Conservation (phyloP, 495 filamentous ascomycete species). For the Lophium mytilinum region DNA sequence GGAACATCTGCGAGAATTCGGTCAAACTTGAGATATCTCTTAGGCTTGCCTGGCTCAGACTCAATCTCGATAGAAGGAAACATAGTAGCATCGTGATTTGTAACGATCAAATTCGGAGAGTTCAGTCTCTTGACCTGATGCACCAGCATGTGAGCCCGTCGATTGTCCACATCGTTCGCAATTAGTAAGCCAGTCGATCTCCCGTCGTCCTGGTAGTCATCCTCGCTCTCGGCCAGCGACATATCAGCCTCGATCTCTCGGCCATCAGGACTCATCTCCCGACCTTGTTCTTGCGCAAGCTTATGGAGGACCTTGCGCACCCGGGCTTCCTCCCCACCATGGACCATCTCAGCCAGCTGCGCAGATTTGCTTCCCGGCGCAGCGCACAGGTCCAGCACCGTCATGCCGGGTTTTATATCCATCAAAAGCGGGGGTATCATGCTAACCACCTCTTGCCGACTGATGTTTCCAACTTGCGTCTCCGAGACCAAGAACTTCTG, state of each 20-base stretch:
- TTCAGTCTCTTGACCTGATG: constrained; percentile 95
- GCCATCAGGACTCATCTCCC: constrained; percentile 42
- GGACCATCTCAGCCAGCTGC: constrained; percentile 89
- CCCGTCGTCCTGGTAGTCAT: constrained; percentile 66
- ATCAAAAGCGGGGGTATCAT: constrained; percentile 97
- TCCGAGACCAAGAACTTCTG: constrained; percentile 98
- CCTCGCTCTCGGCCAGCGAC: constrained; percentile 41
- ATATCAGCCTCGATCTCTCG: constrained; percentile 33
- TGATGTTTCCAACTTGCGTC: constrained; percentile 94
- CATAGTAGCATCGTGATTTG: constrained; percentile 94
- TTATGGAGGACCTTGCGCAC: constrained; percentile 46
- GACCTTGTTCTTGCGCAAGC: constrained; percentile 42
- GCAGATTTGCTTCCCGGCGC: constrained; percentile 95
- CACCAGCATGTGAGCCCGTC: constrained; percentile 89
- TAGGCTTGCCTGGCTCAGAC: constrained; percentile 46
- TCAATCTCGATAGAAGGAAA: constrained; percentile 78
- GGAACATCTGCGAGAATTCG: constrained; percentile 94
- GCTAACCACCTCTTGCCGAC: constrained; percentile 90
- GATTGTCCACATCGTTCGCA: constrained; percentile 93
- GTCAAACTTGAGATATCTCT: constrained; percentile 85
- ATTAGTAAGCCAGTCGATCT: constrained; percentile 84
- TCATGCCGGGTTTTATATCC: constrained; percentile 84
- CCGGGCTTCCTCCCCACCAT: constrained; percentile 78
- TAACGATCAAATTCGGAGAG: constrained; percentile 94
- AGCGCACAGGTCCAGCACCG: constrained; percentile 88